A percentile compares a stretch with the other conserved stretches of the same genome.
phyloP scores from a whole-genome alignment of 768 basidiomycete species.

The Lyophyllum decastes region DNA sequence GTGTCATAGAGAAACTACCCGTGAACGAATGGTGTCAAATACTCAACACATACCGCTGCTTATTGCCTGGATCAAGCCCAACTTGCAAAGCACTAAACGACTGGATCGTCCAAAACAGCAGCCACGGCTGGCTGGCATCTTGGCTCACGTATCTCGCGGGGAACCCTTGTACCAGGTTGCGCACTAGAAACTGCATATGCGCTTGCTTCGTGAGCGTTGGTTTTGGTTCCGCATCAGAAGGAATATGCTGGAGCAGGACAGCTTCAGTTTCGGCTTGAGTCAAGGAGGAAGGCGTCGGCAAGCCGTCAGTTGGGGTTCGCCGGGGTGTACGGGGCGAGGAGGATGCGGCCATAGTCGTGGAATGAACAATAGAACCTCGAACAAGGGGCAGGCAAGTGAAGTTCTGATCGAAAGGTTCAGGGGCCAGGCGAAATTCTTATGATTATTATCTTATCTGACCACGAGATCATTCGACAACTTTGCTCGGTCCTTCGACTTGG shows the following conservation, averaged over 20 bases:
- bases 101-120: slow-evolving; percentile 92
- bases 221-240: slow-evolving; percentile 23
- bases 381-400: too few species aligned
- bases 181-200: slow-evolving; percentile 77
- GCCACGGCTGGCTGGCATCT: slow-evolving; percentile 95
- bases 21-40: slow-evolving; percentile 1
- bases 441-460: not conserved
- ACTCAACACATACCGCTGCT: slow-evolving; percentile 59
- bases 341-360: slow-evolving; percentile 16
- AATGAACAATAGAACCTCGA: slow-evolving; percentile 12
- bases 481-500: not conserved
- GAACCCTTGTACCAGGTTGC: slow-evolving; percentile 77
- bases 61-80: slow-evolving; percentile 73
- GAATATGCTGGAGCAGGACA: slow-evolving; percentile 56
- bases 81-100: slow-evolving; percentile 79
- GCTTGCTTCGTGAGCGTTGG: slow-evolving; percentile 56
- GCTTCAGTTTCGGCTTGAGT: slow-evolving; percentile 69
- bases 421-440: too few species aligned
- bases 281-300: slow-evolving; percentile 62
- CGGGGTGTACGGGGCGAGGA: slow-evolving; percentile 12
- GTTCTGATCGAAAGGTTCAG: too few species aligned
- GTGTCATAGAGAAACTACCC: not conserved
- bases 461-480: not conserved
- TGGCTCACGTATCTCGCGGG: slow-evolving; percentile 78
- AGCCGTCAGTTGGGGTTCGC: slow-evolving; percentile 54